Conservation (phyloP, 108 stramenopile species). For the Stephanodiscus triporus region DNA sequence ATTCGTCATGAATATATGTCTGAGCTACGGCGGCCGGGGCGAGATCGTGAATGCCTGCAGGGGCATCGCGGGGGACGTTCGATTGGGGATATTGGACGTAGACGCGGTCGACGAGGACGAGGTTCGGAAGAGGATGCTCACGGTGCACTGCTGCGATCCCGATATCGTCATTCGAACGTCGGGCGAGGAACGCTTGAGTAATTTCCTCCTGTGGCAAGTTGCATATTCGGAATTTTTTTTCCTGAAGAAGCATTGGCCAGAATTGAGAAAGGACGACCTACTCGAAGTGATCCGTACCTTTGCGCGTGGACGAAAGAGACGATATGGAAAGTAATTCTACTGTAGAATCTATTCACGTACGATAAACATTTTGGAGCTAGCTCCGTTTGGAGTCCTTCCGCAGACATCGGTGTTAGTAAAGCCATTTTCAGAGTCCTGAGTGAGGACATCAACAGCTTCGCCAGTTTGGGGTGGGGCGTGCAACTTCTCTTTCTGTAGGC, state of each 20-base stretch:
- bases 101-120: constrained; percentile 60
- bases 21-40: constrained; percentile 92
- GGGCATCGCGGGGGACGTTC: constrained; percentile 56
- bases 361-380: no score
- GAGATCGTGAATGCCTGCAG: constrained; percentile 89
- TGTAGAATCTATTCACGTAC: not conserved
- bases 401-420: no score
- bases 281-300: constrained; percentile 60
- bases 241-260: constrained; percentile 94
- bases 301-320: constrained; percentile 70
- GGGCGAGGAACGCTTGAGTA: constrained; percentile 93
- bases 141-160: constrained; percentile 69
- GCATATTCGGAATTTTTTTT: constrained; percentile 97
- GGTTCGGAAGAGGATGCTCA: constrained; percentile 57
- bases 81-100: constrained; percentile 47
- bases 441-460: not conserved
- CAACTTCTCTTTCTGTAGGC: no score
- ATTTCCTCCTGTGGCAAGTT: constrained; percentile 94
- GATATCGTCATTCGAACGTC: constrained; percentile 95
- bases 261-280: constrained; percentile 66
- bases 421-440: not conserved
- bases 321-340: constrained; percentile 71
- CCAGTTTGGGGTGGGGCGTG: no score
- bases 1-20: constrained; percentile 89
- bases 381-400: no score